Conservation (phyloP, 2,329 filamentous ascomycete species). For the Fusarium metavorans region DNA sequence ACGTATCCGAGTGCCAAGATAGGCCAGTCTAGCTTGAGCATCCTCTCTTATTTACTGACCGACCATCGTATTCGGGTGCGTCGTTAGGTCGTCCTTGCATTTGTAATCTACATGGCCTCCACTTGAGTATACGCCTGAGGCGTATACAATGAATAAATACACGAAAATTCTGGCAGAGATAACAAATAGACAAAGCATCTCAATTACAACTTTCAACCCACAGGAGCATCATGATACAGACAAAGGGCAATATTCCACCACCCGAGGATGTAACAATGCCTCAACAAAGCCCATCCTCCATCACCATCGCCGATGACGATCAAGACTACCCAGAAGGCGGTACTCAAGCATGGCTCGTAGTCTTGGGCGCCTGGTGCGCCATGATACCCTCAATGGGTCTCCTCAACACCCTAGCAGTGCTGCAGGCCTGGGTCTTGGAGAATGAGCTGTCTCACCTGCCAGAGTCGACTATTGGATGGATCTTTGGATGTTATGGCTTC, state of each 20-base stretch:
- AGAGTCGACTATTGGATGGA: conserved; percentile 76
- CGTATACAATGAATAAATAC: background rate
- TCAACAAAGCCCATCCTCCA: background rate
- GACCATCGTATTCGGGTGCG: background rate
- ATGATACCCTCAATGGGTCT: conserved; percentile 75
- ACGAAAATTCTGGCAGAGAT: background rate
- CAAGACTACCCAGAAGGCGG: conserved; percentile 76
- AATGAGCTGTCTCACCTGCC: conserved; percentile 71
- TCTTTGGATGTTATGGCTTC: conserved; percentile 78
- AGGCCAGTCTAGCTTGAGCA: background rate
- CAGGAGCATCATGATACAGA: background rate
- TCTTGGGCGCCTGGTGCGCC: conserved; percentile 75
- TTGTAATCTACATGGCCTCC: background rate
- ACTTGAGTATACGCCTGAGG: background rate
- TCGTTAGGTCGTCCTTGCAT: background rate
- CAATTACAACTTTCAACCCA: background rate
- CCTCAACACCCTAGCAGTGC: conserved; percentile 74
- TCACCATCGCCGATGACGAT: background rate
- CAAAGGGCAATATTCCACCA: background rate
- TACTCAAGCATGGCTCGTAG: conserved; percentile 75
- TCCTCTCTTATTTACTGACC: background rate
- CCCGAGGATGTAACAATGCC: background rate
- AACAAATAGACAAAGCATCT: background rate
- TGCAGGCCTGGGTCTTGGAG: conserved; percentile 74
- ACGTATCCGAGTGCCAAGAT: background rate